Conservation (phyloP, 1,139 yeast species). For the Suhomyces yuchorum region DNA sequence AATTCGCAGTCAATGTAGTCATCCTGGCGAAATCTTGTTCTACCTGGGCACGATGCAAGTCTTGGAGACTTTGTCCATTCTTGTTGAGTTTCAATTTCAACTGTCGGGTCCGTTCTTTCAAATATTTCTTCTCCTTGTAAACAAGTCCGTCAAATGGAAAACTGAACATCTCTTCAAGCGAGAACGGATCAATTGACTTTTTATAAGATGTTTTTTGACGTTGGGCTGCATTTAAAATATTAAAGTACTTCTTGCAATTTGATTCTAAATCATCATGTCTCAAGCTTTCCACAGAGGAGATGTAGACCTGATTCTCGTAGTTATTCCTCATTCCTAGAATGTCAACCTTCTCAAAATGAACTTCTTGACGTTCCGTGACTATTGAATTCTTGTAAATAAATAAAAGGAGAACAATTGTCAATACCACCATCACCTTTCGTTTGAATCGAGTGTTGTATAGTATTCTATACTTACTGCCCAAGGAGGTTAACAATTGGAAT, state of each 20-base stretch:
- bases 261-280: constrained; percentile 5
- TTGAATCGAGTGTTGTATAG: background rate
- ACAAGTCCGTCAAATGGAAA: constrained; percentile 24
- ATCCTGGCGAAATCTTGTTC: constrained; percentile 16
- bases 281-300: background rate
- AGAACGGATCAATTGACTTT: constrained; percentile 9
- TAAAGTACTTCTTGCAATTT: constrained; percentile 19
- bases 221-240: constrained; percentile 6
- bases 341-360: background rate
- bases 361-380: background rate
- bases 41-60: constrained; percentile 18
- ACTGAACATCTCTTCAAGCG: constrained; percentile 21
- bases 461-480: background rate
- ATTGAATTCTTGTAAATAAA: background rate
- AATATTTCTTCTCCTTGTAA: constrained; percentile 33
- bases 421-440: background rate
- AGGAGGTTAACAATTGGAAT: background rate
- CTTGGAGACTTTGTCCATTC: constrained; percentile 17
- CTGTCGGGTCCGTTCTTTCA: constrained; percentile 19
- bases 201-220: background rate
- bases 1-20: constrained; percentile 18
- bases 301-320: constrained; percentile 1
- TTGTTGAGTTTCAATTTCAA: constrained; percentile 16
- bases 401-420: background rate
- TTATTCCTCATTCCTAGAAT: background rate